Conservation (phyloP, 2,329 filamentous ascomycete species). For the Colletotrichum agaves region DNA sequence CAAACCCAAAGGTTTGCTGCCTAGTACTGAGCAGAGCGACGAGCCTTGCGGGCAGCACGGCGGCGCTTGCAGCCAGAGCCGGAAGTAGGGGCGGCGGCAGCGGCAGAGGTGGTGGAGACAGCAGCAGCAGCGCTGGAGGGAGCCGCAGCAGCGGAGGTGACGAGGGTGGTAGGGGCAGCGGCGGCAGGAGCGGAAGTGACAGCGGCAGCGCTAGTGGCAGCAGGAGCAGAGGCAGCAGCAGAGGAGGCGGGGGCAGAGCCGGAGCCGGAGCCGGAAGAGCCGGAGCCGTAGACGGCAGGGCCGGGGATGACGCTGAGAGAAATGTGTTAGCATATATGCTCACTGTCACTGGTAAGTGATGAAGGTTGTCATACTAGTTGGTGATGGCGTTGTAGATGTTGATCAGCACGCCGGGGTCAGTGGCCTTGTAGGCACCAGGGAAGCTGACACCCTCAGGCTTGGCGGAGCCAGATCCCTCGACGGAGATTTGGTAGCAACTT, state of each 20-base stretch:
- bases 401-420: conserved; percentile 58
- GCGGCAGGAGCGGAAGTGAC: background rate
- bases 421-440: conserved; percentile 38
- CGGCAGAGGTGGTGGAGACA: conserved; percentile 9
- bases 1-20: background rate
- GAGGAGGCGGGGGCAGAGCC: conserved; percentile 19
- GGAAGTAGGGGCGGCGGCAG: conserved; percentile 20
- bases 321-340: background rate
- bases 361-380: conserved; percentile 15
- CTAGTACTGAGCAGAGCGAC: conserved; percentile 37
- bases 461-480: conserved; percentile 42
- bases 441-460: conserved; percentile 40
- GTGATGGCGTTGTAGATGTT: conserved; percentile 48
- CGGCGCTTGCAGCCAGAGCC: conserved; percentile 28
- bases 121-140: conserved; percentile 5
- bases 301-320: conserved; percentile 29
- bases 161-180: conserved; percentile 2
- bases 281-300: conserved; percentile 37
- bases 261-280: conserved; percentile 37
- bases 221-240: conserved; percentile 11
- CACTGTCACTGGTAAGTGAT: background rate
- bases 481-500: conserved; percentile 50
- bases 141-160: background rate
- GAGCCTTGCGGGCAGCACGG: conserved; percentile 36
- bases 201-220: background rate